Evolutionary conservation across 2,329 filamentous ascomycete species (phyloP).

Genomic region (Fusarium equiseti): DNA sequence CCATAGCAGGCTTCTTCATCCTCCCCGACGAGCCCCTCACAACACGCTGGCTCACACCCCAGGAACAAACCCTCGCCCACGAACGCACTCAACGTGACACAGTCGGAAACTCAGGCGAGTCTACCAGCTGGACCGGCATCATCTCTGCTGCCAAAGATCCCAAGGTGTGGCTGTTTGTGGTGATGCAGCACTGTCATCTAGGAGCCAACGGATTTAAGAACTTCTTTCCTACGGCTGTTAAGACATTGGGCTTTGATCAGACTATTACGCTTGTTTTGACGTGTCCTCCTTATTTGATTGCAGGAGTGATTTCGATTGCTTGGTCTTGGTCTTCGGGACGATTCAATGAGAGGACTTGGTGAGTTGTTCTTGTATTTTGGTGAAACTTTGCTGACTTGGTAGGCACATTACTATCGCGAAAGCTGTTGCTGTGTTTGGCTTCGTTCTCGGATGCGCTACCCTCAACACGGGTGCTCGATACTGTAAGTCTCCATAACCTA

Average conservation of each 20-base stretch:
- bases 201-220: slow-evolving; percentile 61
- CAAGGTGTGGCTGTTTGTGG: slow-evolving; percentile 60
- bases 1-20: slow-evolving; percentile 43
- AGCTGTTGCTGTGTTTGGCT: slow-evolving; percentile 51
- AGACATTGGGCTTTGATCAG: slow-evolving; percentile 44
- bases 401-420: slow-evolving; percentile 59
- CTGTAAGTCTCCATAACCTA: not conserved
- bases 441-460: slow-evolving; percentile 45
- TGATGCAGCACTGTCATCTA: slow-evolving; percentile 65
- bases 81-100: slow-evolving; percentile 59
- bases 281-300: slow-evolving; percentile 59
- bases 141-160: slow-evolving; percentile 58
- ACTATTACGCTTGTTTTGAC: slow-evolving; percentile 47
- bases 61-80: slow-evolving; percentile 57
- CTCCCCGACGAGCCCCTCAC: slow-evolving; percentile 57
- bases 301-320: slow-evolving; percentile 38
- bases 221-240: slow-evolving; percentile 43
- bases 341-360: slow-evolving; percentile 60
- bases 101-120: slow-evolving; percentile 56
- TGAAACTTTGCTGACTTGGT: not conserved
- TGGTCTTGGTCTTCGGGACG: slow-evolving; percentile 56
- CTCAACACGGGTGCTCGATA: slow-evolving; percentile 35
- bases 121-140: slow-evolving; percentile 58
- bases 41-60: slow-evolving; percentile 55
- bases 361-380: rapidly evolving